A percentile compares a stretch with the other conserved stretches of the same genome.
Conservation (phyloP, 2,329 filamentous ascomycete species). For the Acarospora socialis region DNA sequence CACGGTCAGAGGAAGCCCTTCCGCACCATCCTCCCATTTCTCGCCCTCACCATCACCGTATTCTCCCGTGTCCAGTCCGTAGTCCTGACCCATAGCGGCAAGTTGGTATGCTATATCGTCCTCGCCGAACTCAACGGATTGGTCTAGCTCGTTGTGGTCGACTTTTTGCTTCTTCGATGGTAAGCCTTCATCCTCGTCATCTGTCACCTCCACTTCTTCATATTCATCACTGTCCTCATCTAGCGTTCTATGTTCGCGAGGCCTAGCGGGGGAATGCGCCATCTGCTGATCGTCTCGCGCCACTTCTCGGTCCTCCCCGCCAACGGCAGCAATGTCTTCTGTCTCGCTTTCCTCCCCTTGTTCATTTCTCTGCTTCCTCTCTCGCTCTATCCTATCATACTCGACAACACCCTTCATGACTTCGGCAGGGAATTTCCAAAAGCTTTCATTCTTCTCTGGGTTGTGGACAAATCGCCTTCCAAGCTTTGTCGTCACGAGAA, state of each 20-base stretch:
- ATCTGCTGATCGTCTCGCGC: conserved; percentile 13
- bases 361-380: conserved; percentile 45
- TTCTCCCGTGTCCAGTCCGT: conserved; percentile 62
- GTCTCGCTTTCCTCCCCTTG: conserved; percentile 17
- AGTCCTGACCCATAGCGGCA: conserved; percentile 76
- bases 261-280: conserved; percentile 8
- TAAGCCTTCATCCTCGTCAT: conserved; percentile 37
- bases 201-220: conserved; percentile 61
- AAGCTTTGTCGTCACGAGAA: conserved; percentile 84
- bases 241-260: conserved; percentile 17
- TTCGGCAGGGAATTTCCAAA: conserved; percentile 87
- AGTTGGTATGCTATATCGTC: conserved; percentile 90
- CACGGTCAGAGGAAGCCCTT: conserved; percentile 55
- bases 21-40: conserved; percentile 55
- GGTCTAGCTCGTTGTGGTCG: conserved; percentile 34
- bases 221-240: conserved; percentile 54
- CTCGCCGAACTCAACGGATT: conserved; percentile 67
- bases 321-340: conserved; percentile 8
- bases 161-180: conserved; percentile 37
- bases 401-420: conserved; percentile 59
- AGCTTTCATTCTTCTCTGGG: conserved; percentile 68
- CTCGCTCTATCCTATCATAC: conserved; percentile 58
- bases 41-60: conserved; percentile 43
- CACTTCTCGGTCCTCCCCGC: conserved; percentile 14
- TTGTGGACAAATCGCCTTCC: conserved; percentile 87